Base-by-base conservation (phyloP, 23 red algal species). In the Gracilariopsis chorda region DNA sequence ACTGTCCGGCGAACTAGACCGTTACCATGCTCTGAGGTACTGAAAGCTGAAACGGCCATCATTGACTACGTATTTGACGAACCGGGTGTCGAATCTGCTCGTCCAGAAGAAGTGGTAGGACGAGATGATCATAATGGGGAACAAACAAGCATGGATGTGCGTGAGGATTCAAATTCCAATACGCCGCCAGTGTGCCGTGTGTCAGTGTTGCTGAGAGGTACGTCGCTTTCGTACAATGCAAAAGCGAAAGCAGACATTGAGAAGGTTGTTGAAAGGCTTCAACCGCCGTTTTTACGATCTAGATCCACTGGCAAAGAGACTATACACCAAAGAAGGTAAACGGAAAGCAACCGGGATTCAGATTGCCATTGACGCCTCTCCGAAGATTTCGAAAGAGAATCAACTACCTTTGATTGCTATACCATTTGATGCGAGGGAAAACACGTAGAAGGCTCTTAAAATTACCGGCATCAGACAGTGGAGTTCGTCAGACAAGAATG, bases 21-120 rank as follows among this genome's bases (percentile, higher is more conserved):
- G 45, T 42, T 89, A 11, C 37, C 85, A 46, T 89, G 85, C 48
- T 47, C 72, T 11, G 85, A 89, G 20, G 69, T 89, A 23, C 44
- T 89, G 17, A 45, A 59, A 13, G 48, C 68, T 32, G 58, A 78
- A 52, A 78, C 69, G 3, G 85, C 85, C 7, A 65, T 89, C 21
- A 53, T 77, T 10, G 65, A 89, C 48, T 89, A 89, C n/a, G 85
- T 89, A 6, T 89, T 89, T 78, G 85, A 89, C 48, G 85, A 89
- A 47, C 85, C 85, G 46, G 85, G 85, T 25, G 47, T 84, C 6
- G 48, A 17, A 34, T 48, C 21, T 34, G 21, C n/a, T 35, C 55
- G 16, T 80, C 48, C 39, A 57, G 25, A n/a, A 12, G 14, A 58
- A 3, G 11, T 20, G 7, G 14, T 19, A 17, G 4, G 20, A 20